Base-by-base conservation (phyloP, 176 grass and related monocot species). In the Avena eriantha region DNA sequence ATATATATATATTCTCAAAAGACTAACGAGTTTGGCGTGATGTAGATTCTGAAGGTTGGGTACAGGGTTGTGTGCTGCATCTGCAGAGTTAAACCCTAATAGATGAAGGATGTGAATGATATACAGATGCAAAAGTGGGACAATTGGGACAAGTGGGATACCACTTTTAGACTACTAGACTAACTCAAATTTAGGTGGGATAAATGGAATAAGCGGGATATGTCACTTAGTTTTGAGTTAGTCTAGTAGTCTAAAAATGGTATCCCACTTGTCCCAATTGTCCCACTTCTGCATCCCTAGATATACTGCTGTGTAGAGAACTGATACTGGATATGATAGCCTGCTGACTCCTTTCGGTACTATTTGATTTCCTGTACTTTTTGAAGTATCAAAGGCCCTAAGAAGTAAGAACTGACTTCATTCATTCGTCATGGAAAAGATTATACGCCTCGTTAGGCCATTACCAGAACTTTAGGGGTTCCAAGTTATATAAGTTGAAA, bases 291-390 rank as follows among this genome's bases (percentile, higher is more conserved):
- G n/a, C n/a, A n/a, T n/a, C n/a, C n/a, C n/a, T n/a, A n/a, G n/a
- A n/a, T n/a, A 51, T 69, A 53, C 60, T 21, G 69, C 14, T 80
- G 69, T 87, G 14, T 34, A 67, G 79, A 41, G 12, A 84, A 68
- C 17, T 39, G 17, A 76, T 5, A 45, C 68, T 10, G 3, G 12
- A 80, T 74, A 50, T 23, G 31, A 80, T 48, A 82, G 22, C 36
- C 11, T 14, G 47, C 4, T 72, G 35, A 85, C 33, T 29, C 0
- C 29, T n/a, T n/a, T n/a, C 74, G 22, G 7, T 50, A 33, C 31
- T 67, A 57, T 18, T 35, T 18, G 39, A 64, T 64, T 29, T 34
- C 3, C 17, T 35, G 8, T 8, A 17, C 0, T 17, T 35, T 68
- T 68, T 15, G 13, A 31, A 65, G 1, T 23, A 29, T 15, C 11